A percentile compares a stretch with the other conserved stretches of the same genome.
phyloP scores from a whole-genome alignment of 176 grass and related monocot species.

The Hyparrhenia diplandra region DNA sequence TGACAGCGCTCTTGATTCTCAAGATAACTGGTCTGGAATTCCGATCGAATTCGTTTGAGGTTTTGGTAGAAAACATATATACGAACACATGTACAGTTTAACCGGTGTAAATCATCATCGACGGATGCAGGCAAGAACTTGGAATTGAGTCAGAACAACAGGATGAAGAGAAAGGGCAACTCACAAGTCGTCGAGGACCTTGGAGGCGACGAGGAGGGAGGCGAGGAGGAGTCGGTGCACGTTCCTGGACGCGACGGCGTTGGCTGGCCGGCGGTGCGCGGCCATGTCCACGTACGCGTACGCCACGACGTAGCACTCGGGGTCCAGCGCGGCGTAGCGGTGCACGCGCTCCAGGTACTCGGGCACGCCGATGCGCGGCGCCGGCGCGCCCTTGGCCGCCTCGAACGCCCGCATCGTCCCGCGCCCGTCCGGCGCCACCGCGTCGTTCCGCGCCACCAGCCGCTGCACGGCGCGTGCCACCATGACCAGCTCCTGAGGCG shows the following conservation, averaged over 20 bases:
- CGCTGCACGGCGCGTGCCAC: slow-evolving; percentile 54
- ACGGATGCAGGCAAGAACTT: background rate
- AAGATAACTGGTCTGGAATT: no score
- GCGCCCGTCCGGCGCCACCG: background rate
- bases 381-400: slow-evolving; percentile 18
- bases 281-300: slow-evolving; percentile 72
- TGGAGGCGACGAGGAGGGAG: slow-evolving; percentile 80
- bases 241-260: slow-evolving; percentile 58
- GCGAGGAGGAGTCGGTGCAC: slow-evolving; percentile 81
- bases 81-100: background rate
- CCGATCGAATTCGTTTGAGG: no score
- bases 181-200: slow-evolving; percentile 89
- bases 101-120: background rate
- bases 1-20: no score
- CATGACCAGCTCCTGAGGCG: slow-evolving; percentile 44
- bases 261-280: slow-evolving; percentile 54
- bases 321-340: slow-evolving; percentile 60
- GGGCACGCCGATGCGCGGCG: slow-evolving; percentile 60
- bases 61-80: background rate
- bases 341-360: slow-evolving; percentile 88
- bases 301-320: slow-evolving; percentile 70
- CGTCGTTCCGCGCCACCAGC: slow-evolving; percentile 80
- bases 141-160: background rate
- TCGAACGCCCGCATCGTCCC: slow-evolving; percentile 54
- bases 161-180: background rate